phyloP scores from a whole-genome alignment of 805 yeast genomes.

The Clavispora fructus region DNA sequence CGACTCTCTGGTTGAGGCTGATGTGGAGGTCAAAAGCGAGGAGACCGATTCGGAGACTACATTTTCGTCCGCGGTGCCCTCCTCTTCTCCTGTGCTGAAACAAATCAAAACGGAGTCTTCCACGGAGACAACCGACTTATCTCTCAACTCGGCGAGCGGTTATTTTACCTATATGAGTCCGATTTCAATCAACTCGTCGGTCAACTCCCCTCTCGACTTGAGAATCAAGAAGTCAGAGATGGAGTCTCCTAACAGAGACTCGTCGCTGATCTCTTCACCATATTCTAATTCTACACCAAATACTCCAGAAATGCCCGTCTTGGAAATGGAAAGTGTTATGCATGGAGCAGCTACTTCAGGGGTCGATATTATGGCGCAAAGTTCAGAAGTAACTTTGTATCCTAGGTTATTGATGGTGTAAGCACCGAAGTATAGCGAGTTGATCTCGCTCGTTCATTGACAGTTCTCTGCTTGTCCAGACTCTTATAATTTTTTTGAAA shows the following conservation, averaged over 20 bases:
- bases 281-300: background rate
- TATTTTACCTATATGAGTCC: constrained; percentile 39
- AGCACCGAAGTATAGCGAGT: background rate
- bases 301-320: constrained; percentile 1
- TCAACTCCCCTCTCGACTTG: constrained; percentile 36
- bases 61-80: background rate
- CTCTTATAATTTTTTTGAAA: background rate
- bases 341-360: constrained; percentile 14
- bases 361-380: constrained; percentile 38
- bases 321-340: background rate
- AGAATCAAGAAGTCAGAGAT: constrained; percentile 18
- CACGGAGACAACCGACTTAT: background rate
- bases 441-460: constrained; percentile 1
- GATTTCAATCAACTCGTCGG: constrained; percentile 36
- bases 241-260: background rate
- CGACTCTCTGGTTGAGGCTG: background rate
- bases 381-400: constrained; percentile 43
- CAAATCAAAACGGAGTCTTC: background rate
- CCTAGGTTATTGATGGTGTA: constrained; percentile 5
- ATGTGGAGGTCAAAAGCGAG: constrained; percentile 7
- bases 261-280: background rate
- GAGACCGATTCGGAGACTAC: constrained; percentile 2
- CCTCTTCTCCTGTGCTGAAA: background rate
- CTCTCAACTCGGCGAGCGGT: constrained; percentile 5
- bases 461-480: constrained; percentile 29